Evolutionary conservation across 306 rosid species (phyloP).

Genomic region (Lathyrus tuberosus): DNA sequence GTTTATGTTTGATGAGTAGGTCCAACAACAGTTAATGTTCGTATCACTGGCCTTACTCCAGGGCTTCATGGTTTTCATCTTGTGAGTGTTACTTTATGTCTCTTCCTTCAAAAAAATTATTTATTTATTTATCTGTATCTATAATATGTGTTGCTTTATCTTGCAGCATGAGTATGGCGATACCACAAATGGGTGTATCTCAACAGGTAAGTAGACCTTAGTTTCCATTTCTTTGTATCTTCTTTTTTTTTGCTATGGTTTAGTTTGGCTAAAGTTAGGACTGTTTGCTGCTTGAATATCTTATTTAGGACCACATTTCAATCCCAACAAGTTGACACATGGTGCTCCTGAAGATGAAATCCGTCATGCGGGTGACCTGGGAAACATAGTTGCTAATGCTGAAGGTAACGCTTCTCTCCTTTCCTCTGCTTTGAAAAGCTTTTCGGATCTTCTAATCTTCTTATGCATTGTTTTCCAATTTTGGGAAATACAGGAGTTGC

Average conservation of each 20-base stretch:
- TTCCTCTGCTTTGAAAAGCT: slow-evolving; percentile 5
- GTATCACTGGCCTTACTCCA: slow-evolving; percentile 79
- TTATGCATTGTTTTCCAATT: slow-evolving; percentile 20
- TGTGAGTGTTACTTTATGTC: slow-evolving; percentile 50
- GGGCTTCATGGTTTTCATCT: slow-evolving; percentile 95
- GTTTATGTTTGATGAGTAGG: slow-evolving; percentile 52
- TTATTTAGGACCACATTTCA: slow-evolving; percentile 84
- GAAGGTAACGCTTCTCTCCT: slow-evolving; percentile 51
- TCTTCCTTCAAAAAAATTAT: slow-evolving; percentile 3
- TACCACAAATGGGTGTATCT: slow-evolving; percentile 96
- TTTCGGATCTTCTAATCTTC: not conserved
- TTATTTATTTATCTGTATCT: not conserved
- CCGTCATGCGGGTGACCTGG: slow-evolving; percentile 99
- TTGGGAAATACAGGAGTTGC: slow-evolving; percentile 62
- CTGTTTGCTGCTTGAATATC: slow-evolving; percentile 30
- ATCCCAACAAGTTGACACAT: slow-evolving; percentile 69
- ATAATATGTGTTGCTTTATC: slow-evolving; percentile 15
- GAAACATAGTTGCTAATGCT: slow-evolving; percentile 88
- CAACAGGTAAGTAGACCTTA: slow-evolving; percentile 60
- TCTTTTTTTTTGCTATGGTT: slow-evolving; percentile 12
- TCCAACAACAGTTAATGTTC: slow-evolving; percentile 81
- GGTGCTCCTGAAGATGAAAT: slow-evolving; percentile 92
- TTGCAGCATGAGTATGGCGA: slow-evolving; percentile 92
- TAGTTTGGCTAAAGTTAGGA: slow-evolving; percentile 3
- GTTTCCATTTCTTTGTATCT: not conserved